Conservation (phyloP, 1,284 basidiomycete genomes). For the Leccinum griseonigrum region DNA sequence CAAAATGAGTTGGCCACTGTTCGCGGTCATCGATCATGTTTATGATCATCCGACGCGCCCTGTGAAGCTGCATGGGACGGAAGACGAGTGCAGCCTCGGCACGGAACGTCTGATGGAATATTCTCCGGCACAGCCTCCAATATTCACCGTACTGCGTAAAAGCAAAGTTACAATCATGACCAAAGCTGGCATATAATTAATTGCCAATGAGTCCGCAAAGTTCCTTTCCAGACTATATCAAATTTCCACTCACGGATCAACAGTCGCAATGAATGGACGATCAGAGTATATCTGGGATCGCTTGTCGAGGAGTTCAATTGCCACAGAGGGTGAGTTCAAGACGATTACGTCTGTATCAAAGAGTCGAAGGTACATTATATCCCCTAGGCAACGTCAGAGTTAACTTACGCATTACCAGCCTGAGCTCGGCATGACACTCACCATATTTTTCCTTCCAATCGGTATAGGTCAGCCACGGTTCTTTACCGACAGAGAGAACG, state of each 20-base stretch:
- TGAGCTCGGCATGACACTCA: constrained; percentile 4
- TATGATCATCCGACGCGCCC: constrained; percentile 11
- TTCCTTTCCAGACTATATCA: background rate
- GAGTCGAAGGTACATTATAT: constrained; percentile 17
- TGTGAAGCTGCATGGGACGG: constrained; percentile 15
- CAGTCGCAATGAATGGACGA: constrained; percentile 17
- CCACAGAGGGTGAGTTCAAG: constrained; percentile 16
- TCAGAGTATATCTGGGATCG: constrained; percentile 22
- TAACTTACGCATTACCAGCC: no score
- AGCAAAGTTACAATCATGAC: constrained; percentile 17
- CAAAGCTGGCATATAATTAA: constrained; percentile 10
- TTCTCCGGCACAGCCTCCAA: constrained; percentile 14
- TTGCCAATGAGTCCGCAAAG: background rate
- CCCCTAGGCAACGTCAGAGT: background rate
- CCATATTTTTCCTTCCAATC: constrained; percentile 21
- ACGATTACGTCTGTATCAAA: constrained; percentile 20
- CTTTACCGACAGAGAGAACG: background rate
- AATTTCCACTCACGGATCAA: constrained; percentile 14
- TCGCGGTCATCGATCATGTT: constrained; percentile 11
- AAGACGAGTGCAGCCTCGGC: background rate
- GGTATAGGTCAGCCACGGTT: constrained; percentile 13
- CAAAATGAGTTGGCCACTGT: background rate
- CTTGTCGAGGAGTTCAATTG: constrained; percentile 20
- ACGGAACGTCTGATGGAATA: constrained; percentile 16
- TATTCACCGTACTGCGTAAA: constrained; percentile 18